Percentiles rank a stretch among this genome's conserved stretches.
phyloP scores from a whole-genome alignment of 441 rosid species.

The Erodium moschatum region DNA sequence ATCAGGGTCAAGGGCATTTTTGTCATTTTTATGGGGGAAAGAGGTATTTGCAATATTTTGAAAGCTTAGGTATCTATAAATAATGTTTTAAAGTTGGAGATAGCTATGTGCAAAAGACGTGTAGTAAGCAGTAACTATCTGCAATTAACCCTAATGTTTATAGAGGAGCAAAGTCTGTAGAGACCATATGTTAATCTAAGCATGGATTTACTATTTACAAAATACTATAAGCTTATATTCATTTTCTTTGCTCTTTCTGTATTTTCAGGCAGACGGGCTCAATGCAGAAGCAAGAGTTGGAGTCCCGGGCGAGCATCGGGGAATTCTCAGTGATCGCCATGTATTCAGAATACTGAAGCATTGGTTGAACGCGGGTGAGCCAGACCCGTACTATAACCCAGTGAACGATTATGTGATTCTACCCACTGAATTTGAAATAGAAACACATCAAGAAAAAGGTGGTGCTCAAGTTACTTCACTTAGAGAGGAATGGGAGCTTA shows the following conservation, averaged over 20 bases:
- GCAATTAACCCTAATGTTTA: too few species aligned
- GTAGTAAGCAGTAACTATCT: too few species aligned
- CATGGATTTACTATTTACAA: too few species aligned
- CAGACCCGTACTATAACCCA: conserved; percentile 82
- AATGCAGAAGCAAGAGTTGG: conserved; percentile 89
- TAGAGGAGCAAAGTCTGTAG: background rate
- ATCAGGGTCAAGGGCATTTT: too few species aligned
- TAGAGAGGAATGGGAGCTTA: conserved; percentile 85
- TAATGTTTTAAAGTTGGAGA: too few species aligned
- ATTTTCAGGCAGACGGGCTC: conserved; percentile 75
- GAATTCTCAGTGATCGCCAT: conserved; percentile 76
- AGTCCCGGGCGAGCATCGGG: conserved; percentile 86
- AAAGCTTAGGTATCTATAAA: too few species aligned
- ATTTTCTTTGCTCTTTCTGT: background rate
- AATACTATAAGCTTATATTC: background rate
- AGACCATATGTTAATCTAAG: too few species aligned
- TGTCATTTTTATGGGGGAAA: too few species aligned
- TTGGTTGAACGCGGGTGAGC: conserved; percentile 76
- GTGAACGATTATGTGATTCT: conserved; percentile 75
- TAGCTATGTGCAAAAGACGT: too few species aligned
- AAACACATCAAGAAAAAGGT: conserved; percentile 48
- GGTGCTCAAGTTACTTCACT: conserved; percentile 54
- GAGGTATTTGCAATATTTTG: too few species aligned
- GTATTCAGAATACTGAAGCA: conserved; percentile 72
- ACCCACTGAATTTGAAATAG: conserved; percentile 61